Conservation (phyloP, 352 stramenopile species). For the Plasmopara viticola region DNA sequence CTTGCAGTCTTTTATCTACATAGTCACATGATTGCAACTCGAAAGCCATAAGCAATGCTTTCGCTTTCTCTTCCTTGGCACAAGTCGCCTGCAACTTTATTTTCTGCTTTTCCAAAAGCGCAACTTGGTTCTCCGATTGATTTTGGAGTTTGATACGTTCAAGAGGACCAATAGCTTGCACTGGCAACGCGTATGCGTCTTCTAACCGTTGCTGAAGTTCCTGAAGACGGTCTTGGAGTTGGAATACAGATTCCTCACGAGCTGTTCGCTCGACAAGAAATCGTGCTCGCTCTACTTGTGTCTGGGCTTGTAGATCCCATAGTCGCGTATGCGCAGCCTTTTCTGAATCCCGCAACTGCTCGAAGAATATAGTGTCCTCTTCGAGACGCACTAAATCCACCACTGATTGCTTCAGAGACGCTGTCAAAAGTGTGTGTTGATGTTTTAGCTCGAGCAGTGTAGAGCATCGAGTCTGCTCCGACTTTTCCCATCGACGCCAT, state of each 20-base stretch:
- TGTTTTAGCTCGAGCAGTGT: slow-evolving; percentile 30
- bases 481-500: slow-evolving; percentile 46
- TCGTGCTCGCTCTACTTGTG: slow-evolving; percentile 45
- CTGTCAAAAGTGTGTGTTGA: slow-evolving; percentile 18
- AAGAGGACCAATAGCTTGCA: slow-evolving; percentile 47
- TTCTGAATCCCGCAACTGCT: slow-evolving; percentile 35
- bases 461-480: slow-evolving; percentile 32
- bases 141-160: slow-evolving; percentile 37
- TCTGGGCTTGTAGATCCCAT: slow-evolving; percentile 48
- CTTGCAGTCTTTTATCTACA: slow-evolving; percentile 33
- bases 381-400: slow-evolving; percentile 45
- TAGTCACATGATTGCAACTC: slow-evolving; percentile 47
- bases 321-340: slow-evolving; percentile 39
- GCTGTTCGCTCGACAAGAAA: slow-evolving; percentile 61
- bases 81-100: slow-evolving; percentile 18
- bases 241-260: slow-evolving; percentile 50
- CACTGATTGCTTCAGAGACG: slow-evolving; percentile 26
- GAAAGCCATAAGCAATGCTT: slow-evolving; percentile 34
- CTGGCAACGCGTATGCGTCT: slow-evolving; percentile 34
- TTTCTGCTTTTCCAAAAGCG: slow-evolving; percentile 20
- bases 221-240: slow-evolving; percentile 39
- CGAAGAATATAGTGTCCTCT: slow-evolving; percentile 44
- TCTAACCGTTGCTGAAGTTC: slow-evolving; percentile 39
- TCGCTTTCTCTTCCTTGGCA: slow-evolving; percentile 34
- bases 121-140: slow-evolving; percentile 19